Base-by-base conservation (phyloP, 805 yeast species). In the Kuraishia cidri region DNA sequence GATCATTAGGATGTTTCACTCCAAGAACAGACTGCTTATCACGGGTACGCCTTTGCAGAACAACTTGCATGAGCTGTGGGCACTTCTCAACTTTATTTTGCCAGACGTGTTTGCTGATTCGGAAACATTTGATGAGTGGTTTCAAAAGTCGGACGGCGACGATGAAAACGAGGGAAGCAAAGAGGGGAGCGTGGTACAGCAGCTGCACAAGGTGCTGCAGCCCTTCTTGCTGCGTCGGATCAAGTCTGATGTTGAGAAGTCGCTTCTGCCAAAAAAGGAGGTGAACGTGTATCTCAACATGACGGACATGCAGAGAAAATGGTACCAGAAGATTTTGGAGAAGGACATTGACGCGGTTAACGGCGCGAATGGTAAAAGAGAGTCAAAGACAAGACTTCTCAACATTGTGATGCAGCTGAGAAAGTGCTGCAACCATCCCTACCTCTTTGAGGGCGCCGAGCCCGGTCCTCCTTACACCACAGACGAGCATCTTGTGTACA, bases 361-460 rank as follows among this genome's bases (percentile, higher is more conserved):
- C 52, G 90, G 87, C n/a, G 77, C 81, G 5, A 75, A 66, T 45
- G 86, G 86, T 25, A 79, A 75, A 42, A 69, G 74, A 37, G 94
- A 82, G 50, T 69, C 81, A 10, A 81, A 82, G 48, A 82, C 94
- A 2, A 62, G 92, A 46, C 61, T 82, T 37, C 58, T 82, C 30
- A 82, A 82, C 50, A 82, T 82, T 43, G 90, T 81, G 30, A 82
- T 82, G 94, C 94, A 82, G 52, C 62, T 82, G 46, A 69, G 92
- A 50, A 82, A 82, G 52, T 82, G 92, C 52, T 82, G 90, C 25
- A 90, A 92, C 52, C 98, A 92, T 58, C 97, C 97, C 0, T 90
- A 92, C 55, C 61, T 90, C 34, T 92, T 92, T 49, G 97, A 90
- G 53, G 97, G 98, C n/a, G 98, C 97, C 1, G 94, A 82, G 48